Evolutionary conservation across 345 rosid species (phyloP), one percentile per base, ranked within the genome.

Genomic region (Citrus maxima): DNA sequence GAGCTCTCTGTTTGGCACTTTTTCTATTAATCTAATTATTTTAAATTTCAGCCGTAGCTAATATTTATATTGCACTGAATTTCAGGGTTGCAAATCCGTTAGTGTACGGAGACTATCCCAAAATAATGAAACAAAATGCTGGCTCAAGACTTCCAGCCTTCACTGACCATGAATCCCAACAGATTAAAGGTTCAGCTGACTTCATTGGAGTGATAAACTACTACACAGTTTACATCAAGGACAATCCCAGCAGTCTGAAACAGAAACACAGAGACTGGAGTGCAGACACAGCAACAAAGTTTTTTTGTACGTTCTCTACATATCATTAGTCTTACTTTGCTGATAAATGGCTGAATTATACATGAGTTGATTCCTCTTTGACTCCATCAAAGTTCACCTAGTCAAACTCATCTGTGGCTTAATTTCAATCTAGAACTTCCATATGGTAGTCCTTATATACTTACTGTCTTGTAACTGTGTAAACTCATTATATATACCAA

Each of bases 91-190:
- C 84, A 27, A 75, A 89, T 79, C 97, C 98, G 5, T 76, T 93
- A 84, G 77, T 88, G n/a, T 88, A 77, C 69, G 97, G 98, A 13
- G 95, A 95, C 64, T 93, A 93, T 79, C 98, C 98, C 0, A 80
- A 83, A 55, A 77, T 40, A 70, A 90, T 93, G 97, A 92, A 90
- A 83, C 83, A 80, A 73, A 87, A 34, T 51, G 85, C 79, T 14
- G 95, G 92, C 51, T 81, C 92, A 9, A 95, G 97, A 73, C 80
- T 95, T 73, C 97, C 97, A 2, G 74, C 76, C 72, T 92, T 93
- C 87, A 81, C 92, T 4, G 4, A 65, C 28, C 34, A 69, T 14
- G 98, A 95, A 80, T 88, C 97, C 32, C 63, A 88, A 71, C 71
- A 61, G 75, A 80, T 95, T 1, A 91, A 83, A 85, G 93, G 91